These are phyloP conservation scores for Aspergillus alliaceus DNA, from an alignment of 2,329 filamentous ascomycete species.

Conservation along the genomic window DNA sequence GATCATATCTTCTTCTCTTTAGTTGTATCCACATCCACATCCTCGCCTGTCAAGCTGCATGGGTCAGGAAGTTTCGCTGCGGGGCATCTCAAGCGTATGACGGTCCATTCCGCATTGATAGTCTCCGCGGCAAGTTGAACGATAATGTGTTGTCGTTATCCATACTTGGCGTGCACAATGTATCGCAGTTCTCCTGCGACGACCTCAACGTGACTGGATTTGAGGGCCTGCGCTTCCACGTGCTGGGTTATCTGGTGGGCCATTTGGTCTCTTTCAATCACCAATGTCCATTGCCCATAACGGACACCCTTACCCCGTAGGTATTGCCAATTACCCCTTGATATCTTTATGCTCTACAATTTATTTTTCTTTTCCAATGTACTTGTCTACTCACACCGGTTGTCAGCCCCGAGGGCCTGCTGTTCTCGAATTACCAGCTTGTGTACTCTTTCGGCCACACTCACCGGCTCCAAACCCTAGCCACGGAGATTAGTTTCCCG, in stretches of 20 bases:
- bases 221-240: background rate
- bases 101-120: background rate
- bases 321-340: background rate
- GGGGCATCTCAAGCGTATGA: background rate
- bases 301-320: background rate
- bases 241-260: conserved; percentile 2
- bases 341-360: background rate
- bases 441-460: conserved; percentile 2
- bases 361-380: too few species aligned
- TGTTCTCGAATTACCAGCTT: conserved; percentile 1
- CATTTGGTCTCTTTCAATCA: background rate
- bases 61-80: background rate
- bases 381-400: background rate
- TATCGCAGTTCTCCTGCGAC: background rate
- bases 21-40: background rate
- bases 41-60: background rate
- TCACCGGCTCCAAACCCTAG: conserved; percentile 5
- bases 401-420: background rate
- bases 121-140: background rate
- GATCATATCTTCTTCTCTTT: background rate
- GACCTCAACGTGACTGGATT: background rate
- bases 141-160: background rate
- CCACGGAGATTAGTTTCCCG: background rate
- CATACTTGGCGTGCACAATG: conserved; percentile 1
- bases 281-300: background rate